Evolutionary conservation across 805 yeast genomes (phyloP), one percentile per base, ranked within the genome.

Genomic region (Kluyveromyces dobzhanskii): DNA sequence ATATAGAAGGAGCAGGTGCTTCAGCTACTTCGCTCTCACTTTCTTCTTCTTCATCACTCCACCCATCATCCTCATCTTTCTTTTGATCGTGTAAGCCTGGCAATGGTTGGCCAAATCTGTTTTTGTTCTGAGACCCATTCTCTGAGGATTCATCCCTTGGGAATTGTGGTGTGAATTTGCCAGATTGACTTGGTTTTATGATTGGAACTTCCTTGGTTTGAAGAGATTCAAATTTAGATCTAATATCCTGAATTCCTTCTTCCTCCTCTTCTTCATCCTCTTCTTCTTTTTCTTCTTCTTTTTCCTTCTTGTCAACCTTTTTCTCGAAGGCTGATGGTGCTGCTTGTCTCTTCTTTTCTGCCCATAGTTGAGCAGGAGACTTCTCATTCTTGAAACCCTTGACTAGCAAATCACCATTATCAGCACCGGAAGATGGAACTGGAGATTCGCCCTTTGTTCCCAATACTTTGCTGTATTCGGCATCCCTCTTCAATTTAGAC

Each of bases 331-430:
- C 17, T 19, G 19, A 13, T 32, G 10, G 28, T 18, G 56, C 78
- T 71, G 35, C 86, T 94, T 55, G 18, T 27, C 37, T 39, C 31
- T 80, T 77, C 65, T 80, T 83, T 57, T 83, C 96, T 17, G 96
- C 97, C 97, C 97, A 87, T 21, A 85, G 53, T 64, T 87, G 96
- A 21, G 96, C 96, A 17, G 97, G 96, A 6, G 95, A 83, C 61
- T 85, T 84, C 44, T 95, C 96, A 44, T 71, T 74, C 44, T 73
- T 73, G 36, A 77, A 64, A 29, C 85, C 90, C 39, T 78, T 76
- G 33, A 72, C 70, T 3, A 70, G 61, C 43, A 72, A 69, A 30
- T 62, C 65, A 13, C 39, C 39, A n/a, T 47, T 29, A 19, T 54
- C 37, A 11, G 23, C 13, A 10, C 17, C 19, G 9, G 11, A 11